Evolutionary conservation across 2,329 filamentous ascomycete species (phyloP).

Genomic region (Colletotrichum sp.): DNA sequence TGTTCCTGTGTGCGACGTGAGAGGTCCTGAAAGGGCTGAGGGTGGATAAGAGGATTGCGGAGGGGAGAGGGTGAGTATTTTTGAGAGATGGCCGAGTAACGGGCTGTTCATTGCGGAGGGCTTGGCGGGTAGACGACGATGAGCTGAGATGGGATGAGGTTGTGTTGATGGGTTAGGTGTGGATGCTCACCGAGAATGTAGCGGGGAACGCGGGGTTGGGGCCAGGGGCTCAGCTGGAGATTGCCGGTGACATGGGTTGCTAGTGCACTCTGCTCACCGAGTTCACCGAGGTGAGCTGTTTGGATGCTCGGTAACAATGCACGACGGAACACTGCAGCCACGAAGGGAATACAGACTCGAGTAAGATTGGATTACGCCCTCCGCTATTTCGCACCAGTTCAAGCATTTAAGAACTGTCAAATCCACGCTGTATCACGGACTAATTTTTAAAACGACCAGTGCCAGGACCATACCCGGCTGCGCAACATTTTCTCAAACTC

Average conservation of each 20-base stretch:
- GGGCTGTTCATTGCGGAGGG: not conserved
- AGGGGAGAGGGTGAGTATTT: conserved; percentile 37
- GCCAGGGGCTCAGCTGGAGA: not conserved
- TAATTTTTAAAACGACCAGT: not conserved
- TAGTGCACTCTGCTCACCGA: not conserved
- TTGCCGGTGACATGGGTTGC: not conserved
- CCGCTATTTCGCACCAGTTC: not conserved
- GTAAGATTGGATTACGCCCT: rapidly evolving
- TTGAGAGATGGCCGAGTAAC: conserved; percentile 2
- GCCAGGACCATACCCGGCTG: not conserved
- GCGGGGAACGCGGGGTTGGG: not conserved
- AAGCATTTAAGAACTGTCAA: not conserved
- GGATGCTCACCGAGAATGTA: not conserved
- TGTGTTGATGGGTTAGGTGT: not conserved
- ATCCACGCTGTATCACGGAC: not conserved
- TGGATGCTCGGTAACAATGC: not conserved
- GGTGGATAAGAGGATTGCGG: conserved; percentile 38
- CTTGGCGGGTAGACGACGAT: not conserved
- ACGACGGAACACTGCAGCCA: not conserved
- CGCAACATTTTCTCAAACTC: not conserved
- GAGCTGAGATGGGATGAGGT: not conserved
- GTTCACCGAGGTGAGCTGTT: not conserved
- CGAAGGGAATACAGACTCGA: not conserved
- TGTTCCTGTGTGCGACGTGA: conserved; percentile 59
- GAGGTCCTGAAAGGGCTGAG: conserved; percentile 50